Base-by-base conservation (phyloP, 2,329 filamentous ascomycete species). In the Aspergillus eucalypticola region DNA sequence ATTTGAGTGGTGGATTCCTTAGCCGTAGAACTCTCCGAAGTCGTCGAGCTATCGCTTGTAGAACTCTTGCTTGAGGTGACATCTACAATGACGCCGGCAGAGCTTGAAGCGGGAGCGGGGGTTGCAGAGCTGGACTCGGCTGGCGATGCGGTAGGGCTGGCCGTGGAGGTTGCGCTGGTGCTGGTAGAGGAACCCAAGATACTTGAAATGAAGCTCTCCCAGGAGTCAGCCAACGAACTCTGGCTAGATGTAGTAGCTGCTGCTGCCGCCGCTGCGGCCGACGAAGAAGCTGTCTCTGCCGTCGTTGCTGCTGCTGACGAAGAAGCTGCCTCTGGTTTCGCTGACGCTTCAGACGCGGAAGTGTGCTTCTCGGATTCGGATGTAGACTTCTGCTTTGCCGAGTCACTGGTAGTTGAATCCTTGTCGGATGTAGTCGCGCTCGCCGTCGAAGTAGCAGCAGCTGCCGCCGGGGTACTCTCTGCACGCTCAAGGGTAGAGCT, bases 401-500 rank as follows among this genome's bases (percentile, higher is more conserved):
- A 44, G n/a, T 46, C 53, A 23, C 39, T 32, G n/a, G 53, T 55
- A 8, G 53, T 44, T 17, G 39, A 46, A 25, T 55, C 46, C 5
- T 15, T 50, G 15, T n/a, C 25, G 15, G 46, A n/a, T n/a, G 53
- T 55, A 3, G 39, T 23, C 39, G 55, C 51, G 46, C 23, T 42
- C 19, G 55, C 39, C 39, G 55, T 42, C 11, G 29, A 51, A 15
- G 19, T 51, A 6, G 60, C 50, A 27, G 53, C 46, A 3, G 54
- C 54, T 21, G 60, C n/a, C 29, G 35, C 48, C 21, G 44, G 27
- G 11, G 51, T 23, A 19, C 50, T 29, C 27, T 50, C 21, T 3
- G 57, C 46, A 15, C 23, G n/a, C 53, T 62, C 54, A 50, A 54
- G 27, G 19, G 57, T 59, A 10, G 60, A 54, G 19, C 59, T 62